phyloP scores from a whole-genome alignment of 2,329 filamentous ascomycete genomes.

The Cytospora paraplurivora region DNA sequence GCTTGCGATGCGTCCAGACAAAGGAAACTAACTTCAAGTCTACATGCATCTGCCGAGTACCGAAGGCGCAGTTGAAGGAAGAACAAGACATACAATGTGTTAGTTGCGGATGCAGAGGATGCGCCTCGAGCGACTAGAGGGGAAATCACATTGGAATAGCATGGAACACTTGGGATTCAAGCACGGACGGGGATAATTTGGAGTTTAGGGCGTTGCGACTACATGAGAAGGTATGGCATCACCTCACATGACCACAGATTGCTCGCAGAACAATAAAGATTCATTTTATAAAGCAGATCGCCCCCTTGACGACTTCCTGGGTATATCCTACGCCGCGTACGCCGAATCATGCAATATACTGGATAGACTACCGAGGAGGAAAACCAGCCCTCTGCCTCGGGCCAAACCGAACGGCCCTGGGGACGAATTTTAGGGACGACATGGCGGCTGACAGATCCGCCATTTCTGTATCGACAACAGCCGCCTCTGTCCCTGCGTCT shows the following conservation, averaged over 20 bases:
- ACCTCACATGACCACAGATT: slow-evolving; percentile 14
- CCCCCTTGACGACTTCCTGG: slow-evolving; percentile 12
- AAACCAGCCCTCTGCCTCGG: slow-evolving; percentile 57
- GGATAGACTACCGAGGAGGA: slow-evolving; percentile 44
- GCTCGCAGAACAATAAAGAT: slow-evolving; percentile 24
- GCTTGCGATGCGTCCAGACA: slow-evolving; percentile 94
- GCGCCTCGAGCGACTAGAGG: slow-evolving; percentile 75
- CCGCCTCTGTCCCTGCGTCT: background rate
- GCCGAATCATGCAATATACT: slow-evolving; percentile 6
- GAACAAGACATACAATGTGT: slow-evolving; percentile 91
- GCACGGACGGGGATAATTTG: slow-evolving; percentile 9
- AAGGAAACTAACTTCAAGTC: slow-evolving; percentile 94
- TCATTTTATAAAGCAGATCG: slow-evolving; percentile 25
- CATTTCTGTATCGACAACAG: slow-evolving; percentile 54
- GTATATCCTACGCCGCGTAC: slow-evolving; percentile 21
- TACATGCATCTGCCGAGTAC: slow-evolving; percentile 95
- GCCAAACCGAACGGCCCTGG: slow-evolving; percentile 67
- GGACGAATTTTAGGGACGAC: slow-evolving; percentile 72
- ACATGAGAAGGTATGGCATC: slow-evolving; percentile 20
- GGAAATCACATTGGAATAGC: background rate
- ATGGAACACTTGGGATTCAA: background rate
- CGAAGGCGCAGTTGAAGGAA: slow-evolving; percentile 85
- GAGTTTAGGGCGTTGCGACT: slow-evolving; percentile 24
- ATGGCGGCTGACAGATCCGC: slow-evolving; percentile 67
- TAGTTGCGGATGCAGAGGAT: slow-evolving; percentile 90